Percentiles rank a stretch among this genome's conserved stretches.
These are phyloP conservation scores for Metschnikowia dekortorum DNA, from an alignment of 805 yeast genomes.

Conservation along the genomic window DNA sequence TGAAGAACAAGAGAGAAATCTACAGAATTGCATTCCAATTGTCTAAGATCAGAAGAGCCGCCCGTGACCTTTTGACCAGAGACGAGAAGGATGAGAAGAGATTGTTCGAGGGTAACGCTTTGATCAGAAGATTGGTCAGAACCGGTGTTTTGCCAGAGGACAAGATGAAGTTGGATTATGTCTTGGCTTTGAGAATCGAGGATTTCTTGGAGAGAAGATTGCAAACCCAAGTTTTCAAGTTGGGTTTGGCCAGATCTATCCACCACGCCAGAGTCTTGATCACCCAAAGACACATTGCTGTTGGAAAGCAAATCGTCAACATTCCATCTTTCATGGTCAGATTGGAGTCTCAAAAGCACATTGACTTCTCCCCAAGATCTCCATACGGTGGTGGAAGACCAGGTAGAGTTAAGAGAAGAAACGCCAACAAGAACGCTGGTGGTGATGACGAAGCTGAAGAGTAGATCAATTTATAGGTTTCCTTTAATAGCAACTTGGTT, in stretches of 20 bases:
- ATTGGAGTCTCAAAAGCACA: conserved; percentile 99
- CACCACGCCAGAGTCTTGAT: conserved; percentile 99
- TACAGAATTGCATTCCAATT: conserved; percentile 99
- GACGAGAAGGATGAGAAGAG: conserved; percentile 99
- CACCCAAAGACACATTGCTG: conserved; percentile 98
- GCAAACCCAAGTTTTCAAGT: conserved; percentile 99
- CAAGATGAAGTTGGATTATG: conserved; percentile 99
- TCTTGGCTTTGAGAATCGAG: conserved; percentile 94
- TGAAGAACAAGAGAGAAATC: conserved; percentile 99
- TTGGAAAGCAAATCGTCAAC: conserved; percentile 98
- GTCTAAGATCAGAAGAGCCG: conserved; percentile 99
- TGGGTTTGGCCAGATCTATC: conserved; percentile 98
- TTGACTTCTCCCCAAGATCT: conserved; percentile 97
- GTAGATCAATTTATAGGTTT: conserved; percentile 38
- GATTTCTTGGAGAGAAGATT: conserved; percentile 99
- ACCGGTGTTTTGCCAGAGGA: conserved; percentile 98
- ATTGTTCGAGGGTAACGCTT: conserved; percentile 99
- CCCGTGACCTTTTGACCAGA: conserved; percentile 99
- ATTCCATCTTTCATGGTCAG: conserved; percentile 99
- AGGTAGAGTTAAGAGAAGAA: conserved; percentile 98
- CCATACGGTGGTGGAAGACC: conserved; percentile 99
- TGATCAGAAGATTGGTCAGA: conserved; percentile 98
- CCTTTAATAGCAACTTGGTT: conserved; percentile 17
- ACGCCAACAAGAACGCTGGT: conserved; percentile 56
- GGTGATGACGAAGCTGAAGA: conserved; percentile 58